Percentiles rank a stretch among this genome's conserved stretches.
These are phyloP conservation scores for Hevea brasiliensis DNA, from an alignment of 345 rosid species.

Conservation along the genomic window DNA sequence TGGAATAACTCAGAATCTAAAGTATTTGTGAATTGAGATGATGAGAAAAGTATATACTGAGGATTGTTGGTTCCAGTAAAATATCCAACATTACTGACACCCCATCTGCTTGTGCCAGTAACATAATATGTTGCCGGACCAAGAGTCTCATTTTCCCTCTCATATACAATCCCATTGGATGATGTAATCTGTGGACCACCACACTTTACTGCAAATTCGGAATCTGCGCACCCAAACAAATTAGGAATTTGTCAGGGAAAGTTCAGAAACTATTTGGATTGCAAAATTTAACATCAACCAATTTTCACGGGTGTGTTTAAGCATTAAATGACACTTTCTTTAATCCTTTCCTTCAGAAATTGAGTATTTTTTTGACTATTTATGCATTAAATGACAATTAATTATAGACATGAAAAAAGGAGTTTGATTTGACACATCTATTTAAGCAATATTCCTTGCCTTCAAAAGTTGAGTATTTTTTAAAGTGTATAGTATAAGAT, in stretches of 20 bases:
- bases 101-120: slow-evolving; percentile 42
- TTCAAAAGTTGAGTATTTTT: too few species aligned
- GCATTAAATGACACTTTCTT: too few species aligned
- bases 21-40: slow-evolving; percentile 40
- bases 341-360: too few species aligned
- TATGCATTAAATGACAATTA: too few species aligned
- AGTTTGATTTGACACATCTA: too few species aligned
- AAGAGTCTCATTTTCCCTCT: slow-evolving; percentile 48
- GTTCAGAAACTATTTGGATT: background rate
- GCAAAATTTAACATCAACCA: background rate
- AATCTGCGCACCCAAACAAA: slow-evolving; percentile 37
- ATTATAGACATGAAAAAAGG: too few species aligned
- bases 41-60: slow-evolving; percentile 24
- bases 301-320: background rate
- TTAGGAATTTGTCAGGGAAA: background rate
- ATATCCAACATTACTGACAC: slow-evolving; percentile 45
- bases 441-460: too few species aligned
- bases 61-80: slow-evolving; percentile 37
- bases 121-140: slow-evolving; percentile 63
- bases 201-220: slow-evolving; percentile 51
- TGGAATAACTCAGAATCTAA: slow-evolving; percentile 42
- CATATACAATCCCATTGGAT: slow-evolving; percentile 35
- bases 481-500: too few species aligned
- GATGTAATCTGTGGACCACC: slow-evolving; percentile 61
- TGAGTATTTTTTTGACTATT: too few species aligned